Percentiles rank a stretch among this genome's conserved stretches.
phyloP scores from a whole-genome alignment of 208 protist species.

The Phytomonas serpens region DNA sequence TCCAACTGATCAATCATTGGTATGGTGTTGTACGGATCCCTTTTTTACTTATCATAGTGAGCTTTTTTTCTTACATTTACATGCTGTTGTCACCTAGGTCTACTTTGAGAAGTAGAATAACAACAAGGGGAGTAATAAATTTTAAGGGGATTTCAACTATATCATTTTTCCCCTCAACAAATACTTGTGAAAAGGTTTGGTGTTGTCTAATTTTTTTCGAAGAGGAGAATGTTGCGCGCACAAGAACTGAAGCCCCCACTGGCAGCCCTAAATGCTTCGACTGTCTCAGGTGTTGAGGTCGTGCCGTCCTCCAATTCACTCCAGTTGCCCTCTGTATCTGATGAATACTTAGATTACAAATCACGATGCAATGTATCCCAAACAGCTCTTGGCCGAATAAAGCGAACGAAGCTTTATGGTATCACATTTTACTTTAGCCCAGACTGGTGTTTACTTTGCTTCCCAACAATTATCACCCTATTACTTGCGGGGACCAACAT shows the following conservation, averaged over 20 bases:
- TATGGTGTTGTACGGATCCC: not conserved
- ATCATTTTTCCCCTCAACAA: not conserved
- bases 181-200: not conserved
- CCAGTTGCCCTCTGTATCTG: not conserved
- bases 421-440: constrained; percentile 32
- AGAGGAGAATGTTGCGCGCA: not conserved
- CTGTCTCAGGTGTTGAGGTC: not conserved
- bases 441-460: constrained; percentile 22
- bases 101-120: not conserved
- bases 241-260: not conserved
- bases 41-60: not conserved
- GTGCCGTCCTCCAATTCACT: not conserved
- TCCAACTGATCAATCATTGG: not conserved
- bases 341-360: not conserved
- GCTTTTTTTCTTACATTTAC: not conserved
- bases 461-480: constrained; percentile 36
- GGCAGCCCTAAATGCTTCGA: not conserved
- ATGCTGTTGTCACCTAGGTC: not conserved
- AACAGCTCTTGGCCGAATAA: constrained; percentile 34
- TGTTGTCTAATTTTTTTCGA: not conserved
- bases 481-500: constrained; percentile 44
- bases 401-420: constrained; percentile 10
- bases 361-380: constrained; percentile 19
- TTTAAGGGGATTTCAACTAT: not conserved
- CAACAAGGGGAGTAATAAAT: not conserved